These are phyloP conservation scores for Hordeum pubiflorum DNA, from an alignment of 202 grass and related monocot genomes.

Conservation along the genomic window DNA sequence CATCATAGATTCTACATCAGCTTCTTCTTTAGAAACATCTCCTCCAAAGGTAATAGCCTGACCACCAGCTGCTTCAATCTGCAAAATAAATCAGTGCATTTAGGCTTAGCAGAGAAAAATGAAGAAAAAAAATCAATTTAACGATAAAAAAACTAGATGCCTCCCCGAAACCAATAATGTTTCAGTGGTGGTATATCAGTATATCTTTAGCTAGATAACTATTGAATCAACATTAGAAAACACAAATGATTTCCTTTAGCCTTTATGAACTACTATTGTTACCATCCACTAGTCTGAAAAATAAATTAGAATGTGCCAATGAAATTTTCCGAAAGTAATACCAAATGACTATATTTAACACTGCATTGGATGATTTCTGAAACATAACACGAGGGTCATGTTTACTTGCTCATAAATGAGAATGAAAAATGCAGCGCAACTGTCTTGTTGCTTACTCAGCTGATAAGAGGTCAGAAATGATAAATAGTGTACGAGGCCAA, in stretches of 20 bases:
- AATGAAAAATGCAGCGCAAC: background rate
- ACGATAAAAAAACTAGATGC: background rate
- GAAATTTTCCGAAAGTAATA: background rate
- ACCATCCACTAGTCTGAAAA: background rate
- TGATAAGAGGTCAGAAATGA: background rate
- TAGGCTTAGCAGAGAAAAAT: background rate
- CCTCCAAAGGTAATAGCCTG: conserved; percentile 88
- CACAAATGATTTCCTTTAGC: background rate
- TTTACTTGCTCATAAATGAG: background rate
- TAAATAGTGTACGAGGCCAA: background rate
- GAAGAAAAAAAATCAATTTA: background rate
- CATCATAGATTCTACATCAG: conserved; percentile 91
- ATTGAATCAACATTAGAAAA: background rate
- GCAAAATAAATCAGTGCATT: background rate
- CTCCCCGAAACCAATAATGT: background rate
- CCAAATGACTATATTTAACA: background rate
- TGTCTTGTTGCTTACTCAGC: background rate
- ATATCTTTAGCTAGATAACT: background rate
- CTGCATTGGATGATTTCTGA: background rate
- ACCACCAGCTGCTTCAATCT: conserved; percentile 85
- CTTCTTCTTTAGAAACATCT: conserved; percentile 97
- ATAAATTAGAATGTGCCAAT: background rate
- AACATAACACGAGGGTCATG: background rate
- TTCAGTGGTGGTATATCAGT: background rate
- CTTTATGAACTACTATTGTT: background rate